Conservation (phyloP, 2,329 filamentous ascomycete species). For the Paraphoma sp. region DNA sequence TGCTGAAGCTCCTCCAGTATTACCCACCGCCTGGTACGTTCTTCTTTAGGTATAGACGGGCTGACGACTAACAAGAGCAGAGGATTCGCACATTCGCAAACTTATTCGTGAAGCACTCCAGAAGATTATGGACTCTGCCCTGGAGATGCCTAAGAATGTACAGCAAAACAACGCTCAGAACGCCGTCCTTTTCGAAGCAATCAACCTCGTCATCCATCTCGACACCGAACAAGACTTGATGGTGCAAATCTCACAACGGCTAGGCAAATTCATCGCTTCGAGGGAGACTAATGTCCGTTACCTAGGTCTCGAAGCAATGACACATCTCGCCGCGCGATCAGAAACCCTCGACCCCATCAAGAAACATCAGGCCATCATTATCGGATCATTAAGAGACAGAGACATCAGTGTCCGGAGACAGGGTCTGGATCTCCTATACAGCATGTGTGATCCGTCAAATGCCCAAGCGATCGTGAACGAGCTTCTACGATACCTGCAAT, state of each 20-base stretch:
- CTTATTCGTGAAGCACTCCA: constrained; percentile 92
- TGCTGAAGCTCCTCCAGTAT: constrained; percentile 90
- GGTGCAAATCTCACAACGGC: constrained; percentile 89
- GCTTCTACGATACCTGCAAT: constrained; percentile 91
- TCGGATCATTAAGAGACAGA: constrained; percentile 90
- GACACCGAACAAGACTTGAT: constrained; percentile 94
- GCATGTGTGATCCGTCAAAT: constrained; percentile 98
- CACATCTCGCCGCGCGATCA: constrained; percentile 89
- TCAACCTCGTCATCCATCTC: constrained; percentile 96
- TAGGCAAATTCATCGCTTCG: constrained; percentile 96
- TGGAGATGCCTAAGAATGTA: constrained; percentile 96
- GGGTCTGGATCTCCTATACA: constrained; percentile 94
- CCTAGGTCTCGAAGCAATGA: constrained; percentile 95
- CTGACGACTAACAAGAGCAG: constrained; percentile 54
- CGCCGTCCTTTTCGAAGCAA: constrained; percentile 95
- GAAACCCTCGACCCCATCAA: constrained; percentile 98
- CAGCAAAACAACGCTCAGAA: constrained; percentile 99
- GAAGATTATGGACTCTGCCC: constrained; percentile 86
- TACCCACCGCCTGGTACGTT: constrained; percentile 84
- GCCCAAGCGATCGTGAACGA: constrained; percentile 92
- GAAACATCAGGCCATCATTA: constrained; percentile 94
- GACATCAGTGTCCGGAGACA: constrained; percentile 98
- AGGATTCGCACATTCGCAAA: constrained; percentile 89
- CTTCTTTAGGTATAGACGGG: neutral
- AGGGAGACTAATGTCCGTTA: constrained; percentile 97